phyloP scores from a whole-genome alignment of 2,329 filamentous ascomycete species.

The Ophiosphaerella herpotricha region DNA sequence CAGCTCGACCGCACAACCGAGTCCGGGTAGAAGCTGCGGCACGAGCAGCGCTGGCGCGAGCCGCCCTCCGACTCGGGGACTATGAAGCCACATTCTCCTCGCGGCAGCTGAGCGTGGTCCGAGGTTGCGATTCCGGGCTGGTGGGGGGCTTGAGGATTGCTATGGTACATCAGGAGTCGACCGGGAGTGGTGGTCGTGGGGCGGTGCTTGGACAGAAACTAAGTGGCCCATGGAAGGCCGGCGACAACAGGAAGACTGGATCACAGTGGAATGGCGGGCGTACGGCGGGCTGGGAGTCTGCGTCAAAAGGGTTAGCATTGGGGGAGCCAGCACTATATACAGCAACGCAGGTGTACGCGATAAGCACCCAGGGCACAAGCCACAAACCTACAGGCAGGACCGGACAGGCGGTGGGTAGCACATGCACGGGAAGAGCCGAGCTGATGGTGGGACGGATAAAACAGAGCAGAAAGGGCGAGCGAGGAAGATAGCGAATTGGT shows the following conservation, averaged over 20 bases:
- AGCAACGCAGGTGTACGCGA: conserved; percentile 34
- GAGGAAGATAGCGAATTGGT: conserved; percentile 5
- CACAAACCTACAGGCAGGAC: conserved; percentile 26
- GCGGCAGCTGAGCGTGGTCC: conserved; percentile 40
- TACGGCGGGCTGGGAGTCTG: conserved; percentile 16
- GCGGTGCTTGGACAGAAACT: conserved; percentile 24
- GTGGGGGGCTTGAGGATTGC: conserved; percentile 34
- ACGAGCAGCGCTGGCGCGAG: conserved; percentile 48
- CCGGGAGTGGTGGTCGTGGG: conserved; percentile 32
- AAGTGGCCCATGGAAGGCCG: conserved; percentile 42
- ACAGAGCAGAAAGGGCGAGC: conserved; percentile 13
- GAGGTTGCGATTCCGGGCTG: conserved; percentile 33
- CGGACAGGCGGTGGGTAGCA: conserved; percentile 22
- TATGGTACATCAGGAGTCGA: conserved; percentile 46
- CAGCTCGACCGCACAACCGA: conserved; percentile 47
- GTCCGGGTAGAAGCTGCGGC: conserved; percentile 51
- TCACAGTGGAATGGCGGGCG: conserved; percentile 7
- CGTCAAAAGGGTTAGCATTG: conserved; percentile 22
- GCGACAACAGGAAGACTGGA: conserved; percentile 4
- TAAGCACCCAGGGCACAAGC: conserved; percentile 26
- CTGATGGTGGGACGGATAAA: conserved; percentile 25
- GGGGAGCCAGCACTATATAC: conserved; percentile 36
- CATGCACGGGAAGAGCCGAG: conserved; percentile 38
- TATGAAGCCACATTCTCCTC: conserved; percentile 47
- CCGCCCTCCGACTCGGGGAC: conserved; percentile 31